phyloP scores from a whole-genome alignment of 169 alveolate species.

The Plasmodium yoelii region DNA sequence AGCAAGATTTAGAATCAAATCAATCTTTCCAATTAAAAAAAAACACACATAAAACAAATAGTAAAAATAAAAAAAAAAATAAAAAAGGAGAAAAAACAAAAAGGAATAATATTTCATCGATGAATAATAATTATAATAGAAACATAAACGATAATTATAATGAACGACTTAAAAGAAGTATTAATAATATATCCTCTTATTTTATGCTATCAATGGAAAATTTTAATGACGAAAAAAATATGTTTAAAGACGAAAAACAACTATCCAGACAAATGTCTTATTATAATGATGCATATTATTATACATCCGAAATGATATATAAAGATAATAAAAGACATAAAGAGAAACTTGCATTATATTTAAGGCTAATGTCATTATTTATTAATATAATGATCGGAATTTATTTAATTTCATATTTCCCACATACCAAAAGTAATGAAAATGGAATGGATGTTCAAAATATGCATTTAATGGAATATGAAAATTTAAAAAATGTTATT shows the following conservation, averaged over 20 bases:
- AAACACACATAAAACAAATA: not conserved
- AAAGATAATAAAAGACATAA: constrained; percentile 46
- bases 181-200: constrained; percentile 35
- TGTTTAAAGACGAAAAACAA: constrained; percentile 71
- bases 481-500: constrained; percentile 27
- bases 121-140: not conserved
- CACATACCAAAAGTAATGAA: constrained; percentile 43
- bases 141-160: not conserved
- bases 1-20: not conserved
- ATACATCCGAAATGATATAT: constrained; percentile 71
- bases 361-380: constrained; percentile 66
- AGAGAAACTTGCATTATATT: constrained; percentile 53
- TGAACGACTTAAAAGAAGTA: constrained; percentile 3
- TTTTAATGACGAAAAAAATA: constrained; percentile 45
- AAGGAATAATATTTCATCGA: not conserved
- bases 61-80: not conserved
- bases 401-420: constrained; percentile 50
- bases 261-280: constrained; percentile 63
- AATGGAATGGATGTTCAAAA: constrained; percentile 2
- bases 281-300: constrained; percentile 67
- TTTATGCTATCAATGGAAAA: constrained; percentile 61
- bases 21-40: not conserved
- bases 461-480: constrained; percentile 23
- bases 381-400: constrained; percentile 59
- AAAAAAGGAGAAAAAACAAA: constrained; percentile 21